These are phyloP conservation scores for Penicillium sp. DNA, from an alignment of 2,329 filamentous ascomycete genomes.

Conservation along the genomic window DNA sequence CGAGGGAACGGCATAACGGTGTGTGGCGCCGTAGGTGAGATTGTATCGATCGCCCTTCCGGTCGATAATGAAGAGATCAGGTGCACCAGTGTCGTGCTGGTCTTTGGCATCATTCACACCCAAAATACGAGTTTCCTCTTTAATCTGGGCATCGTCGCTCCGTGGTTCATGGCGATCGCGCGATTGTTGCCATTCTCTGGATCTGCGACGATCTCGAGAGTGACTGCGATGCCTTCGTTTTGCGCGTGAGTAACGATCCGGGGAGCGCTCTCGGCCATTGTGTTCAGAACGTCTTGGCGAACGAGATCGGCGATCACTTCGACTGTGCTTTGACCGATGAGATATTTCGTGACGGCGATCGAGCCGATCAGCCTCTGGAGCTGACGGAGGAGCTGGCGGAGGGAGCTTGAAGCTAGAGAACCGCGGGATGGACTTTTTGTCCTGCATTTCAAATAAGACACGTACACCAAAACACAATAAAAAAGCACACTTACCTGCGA, in stretches of 20 bases:
- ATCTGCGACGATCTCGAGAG: not conserved
- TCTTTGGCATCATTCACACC: not conserved
- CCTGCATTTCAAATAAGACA: constrained; percentile 20
- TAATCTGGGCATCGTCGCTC: not conserved
- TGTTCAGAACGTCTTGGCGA: constrained; percentile 20
- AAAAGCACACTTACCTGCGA: constrained; percentile 29
- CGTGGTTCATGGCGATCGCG: not conserved
- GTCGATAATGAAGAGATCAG: constrained; percentile 58
- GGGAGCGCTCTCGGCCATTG: not conserved
- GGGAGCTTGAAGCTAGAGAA: constrained; percentile 69
- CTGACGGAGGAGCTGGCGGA: constrained; percentile 31
- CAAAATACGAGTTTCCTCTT: not conserved
- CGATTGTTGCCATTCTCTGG: not conserved
- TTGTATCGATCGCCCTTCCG: constrained; percentile 72
- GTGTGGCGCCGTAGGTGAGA: constrained; percentile 65
- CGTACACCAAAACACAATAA: not conserved
- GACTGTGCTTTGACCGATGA: constrained; percentile 17
- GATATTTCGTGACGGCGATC: constrained; percentile 18
- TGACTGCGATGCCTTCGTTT: not conserved
- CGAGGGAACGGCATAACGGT: constrained; percentile 64
- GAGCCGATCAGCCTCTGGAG: constrained; percentile 20
- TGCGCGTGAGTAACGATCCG: not conserved
- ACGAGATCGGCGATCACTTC: constrained; percentile 22
- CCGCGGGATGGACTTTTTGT: constrained; percentile 54
- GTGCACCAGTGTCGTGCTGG: not conserved